Conservation (phyloP, 306 rosid genomes). For the Prunus mira region DNA sequence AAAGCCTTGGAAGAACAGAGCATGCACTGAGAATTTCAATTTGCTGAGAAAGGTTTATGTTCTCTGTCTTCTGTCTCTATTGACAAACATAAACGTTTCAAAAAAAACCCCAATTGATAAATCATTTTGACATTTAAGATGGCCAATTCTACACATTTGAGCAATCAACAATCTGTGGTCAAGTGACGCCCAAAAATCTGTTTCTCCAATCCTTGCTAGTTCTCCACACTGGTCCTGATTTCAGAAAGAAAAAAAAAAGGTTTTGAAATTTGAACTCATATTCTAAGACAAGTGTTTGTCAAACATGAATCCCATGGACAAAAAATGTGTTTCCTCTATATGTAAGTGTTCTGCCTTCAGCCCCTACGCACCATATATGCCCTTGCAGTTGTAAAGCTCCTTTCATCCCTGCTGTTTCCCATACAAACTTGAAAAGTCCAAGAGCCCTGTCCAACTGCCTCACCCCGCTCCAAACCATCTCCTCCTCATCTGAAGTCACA, state of each 20-base stretch:
- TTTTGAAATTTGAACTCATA: neutral
- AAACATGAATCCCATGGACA: slow-evolving; percentile 52
- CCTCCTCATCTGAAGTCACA: slow-evolving; percentile 67
- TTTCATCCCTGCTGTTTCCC: slow-evolving; percentile 78
- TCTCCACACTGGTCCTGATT: neutral
- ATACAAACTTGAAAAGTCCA: slow-evolving; percentile 71
- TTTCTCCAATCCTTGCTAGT: neutral
- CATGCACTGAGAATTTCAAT: too few species aligned
- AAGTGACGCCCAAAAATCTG: neutral
- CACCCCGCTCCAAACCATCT: slow-evolving; percentile 65
- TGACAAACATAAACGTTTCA: too few species aligned
- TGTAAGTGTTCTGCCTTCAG: slow-evolving; percentile 44
- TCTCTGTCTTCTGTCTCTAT: too few species aligned
- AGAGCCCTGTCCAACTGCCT: slow-evolving; percentile 78
- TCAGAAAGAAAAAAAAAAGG: neutral
- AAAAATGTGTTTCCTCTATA: slow-evolving; percentile 65
- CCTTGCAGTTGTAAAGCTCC: slow-evolving; percentile 72
- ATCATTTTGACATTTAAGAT: neutral
- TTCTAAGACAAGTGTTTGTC: slow-evolving; percentile 16
- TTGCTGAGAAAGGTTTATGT: too few species aligned
- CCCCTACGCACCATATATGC: slow-evolving; percentile 82
- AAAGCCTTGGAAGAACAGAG: too few species aligned
- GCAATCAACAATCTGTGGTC: neutral
- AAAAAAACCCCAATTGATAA: too few species aligned
- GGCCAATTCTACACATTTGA: neutral